These are phyloP conservation scores for Chlorella sorokiniana DNA, from an alignment of 139 green algal species.

Conservation along the genomic window DNA sequence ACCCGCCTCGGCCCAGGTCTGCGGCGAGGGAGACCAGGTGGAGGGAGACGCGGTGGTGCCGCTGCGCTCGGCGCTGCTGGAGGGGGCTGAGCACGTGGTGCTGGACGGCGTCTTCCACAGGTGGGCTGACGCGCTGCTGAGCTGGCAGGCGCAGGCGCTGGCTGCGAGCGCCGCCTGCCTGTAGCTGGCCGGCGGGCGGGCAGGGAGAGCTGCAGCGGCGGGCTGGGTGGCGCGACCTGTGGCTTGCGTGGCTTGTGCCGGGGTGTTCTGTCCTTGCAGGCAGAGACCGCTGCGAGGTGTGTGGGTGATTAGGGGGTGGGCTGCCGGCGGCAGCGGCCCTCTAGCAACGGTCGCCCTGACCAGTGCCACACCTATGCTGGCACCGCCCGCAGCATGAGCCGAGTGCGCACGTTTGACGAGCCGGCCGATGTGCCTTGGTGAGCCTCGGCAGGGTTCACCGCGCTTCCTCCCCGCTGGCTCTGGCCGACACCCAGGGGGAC, in stretches of 20 bases:
- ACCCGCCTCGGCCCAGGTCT: no score
- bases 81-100: conserved; percentile 62
- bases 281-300: neutral
- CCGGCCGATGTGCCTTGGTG: conserved; percentile 5
- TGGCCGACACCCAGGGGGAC: no score
- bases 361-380: neutral
- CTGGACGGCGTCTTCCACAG: conserved; percentile 72
- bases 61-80: conserved; percentile 54
- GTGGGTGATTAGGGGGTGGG: neutral
- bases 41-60: conserved; percentile 79
- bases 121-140: no score
- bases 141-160: no score
- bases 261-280: no score
- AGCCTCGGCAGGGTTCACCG: neutral
- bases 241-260: neutral
- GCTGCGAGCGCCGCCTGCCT: no score
- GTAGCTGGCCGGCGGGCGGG: no score
- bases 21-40: conserved; percentile 52
- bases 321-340: no score
- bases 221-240: no score
- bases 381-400: conserved; percentile 14
- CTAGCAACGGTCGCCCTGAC: neutral
- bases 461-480: no score
- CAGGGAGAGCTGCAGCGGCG: no score
- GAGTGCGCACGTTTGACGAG: conserved; percentile 65